Conservation (phyloP, 108 stramenopile genomes). For the Schizochytrium sp. region DNA sequence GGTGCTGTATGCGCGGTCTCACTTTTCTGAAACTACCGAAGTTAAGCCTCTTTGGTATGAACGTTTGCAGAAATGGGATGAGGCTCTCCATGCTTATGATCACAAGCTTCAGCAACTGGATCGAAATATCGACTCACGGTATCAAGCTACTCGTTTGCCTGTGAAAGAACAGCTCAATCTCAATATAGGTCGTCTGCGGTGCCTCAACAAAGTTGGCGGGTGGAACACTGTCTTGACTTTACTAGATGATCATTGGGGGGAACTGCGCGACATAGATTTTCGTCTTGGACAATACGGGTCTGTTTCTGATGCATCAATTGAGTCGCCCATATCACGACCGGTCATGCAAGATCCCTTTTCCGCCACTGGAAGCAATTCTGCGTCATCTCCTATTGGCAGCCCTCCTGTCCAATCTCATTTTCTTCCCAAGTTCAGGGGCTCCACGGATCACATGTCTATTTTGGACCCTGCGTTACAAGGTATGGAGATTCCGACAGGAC, state of each 20-base stretch:
- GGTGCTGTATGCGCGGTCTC: constrained; percentile 83
- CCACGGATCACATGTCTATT: background rate
- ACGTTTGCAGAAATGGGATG: constrained; percentile 50
- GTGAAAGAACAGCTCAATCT: constrained; percentile 48
- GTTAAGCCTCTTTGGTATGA: constrained; percentile 54
- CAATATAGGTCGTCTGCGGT: constrained; percentile 33
- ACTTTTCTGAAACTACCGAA: constrained; percentile 36
- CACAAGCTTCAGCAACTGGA: constrained; percentile 17
- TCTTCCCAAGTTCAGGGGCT: background rate
- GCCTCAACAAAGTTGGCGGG: constrained; percentile 53
- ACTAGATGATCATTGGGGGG: constrained; percentile 44
- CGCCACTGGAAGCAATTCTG: no score
- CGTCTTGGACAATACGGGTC: background rate
- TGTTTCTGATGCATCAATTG: no score
- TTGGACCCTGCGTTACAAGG: background rate
- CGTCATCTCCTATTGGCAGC: no score
- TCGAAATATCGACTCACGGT: background rate
- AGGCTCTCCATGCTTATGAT: constrained; percentile 50
- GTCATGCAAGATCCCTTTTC: no score
- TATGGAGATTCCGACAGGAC: background rate
- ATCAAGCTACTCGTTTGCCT: background rate
- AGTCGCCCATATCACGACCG: no score
- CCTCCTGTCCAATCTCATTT: background rate
- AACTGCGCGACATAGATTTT: constrained; percentile 6
- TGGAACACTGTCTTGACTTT: constrained; percentile 25